Evolutionary conservation across 495 filamentous ascomycete genomes (phyloP), one percentile per base, ranked within the genome.

Genomic region (Diplogelasinospora grovesii): DNA sequence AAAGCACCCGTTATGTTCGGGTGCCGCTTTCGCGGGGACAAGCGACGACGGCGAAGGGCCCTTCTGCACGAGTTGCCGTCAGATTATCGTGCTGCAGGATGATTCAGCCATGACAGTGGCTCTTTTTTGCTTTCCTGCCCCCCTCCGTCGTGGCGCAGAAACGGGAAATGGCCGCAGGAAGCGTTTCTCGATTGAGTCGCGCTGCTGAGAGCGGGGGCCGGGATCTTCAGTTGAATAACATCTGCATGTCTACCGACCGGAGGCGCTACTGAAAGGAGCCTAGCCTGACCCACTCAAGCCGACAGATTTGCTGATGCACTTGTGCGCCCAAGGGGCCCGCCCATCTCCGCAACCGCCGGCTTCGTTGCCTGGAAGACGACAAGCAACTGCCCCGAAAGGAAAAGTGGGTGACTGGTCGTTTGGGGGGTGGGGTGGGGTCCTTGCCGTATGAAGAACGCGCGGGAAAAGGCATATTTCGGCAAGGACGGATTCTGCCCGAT

Each of bases 211-310:
- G 60, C 46, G 60, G 54, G 49, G 60, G 46, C 47, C 47, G 44
- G 46, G 60, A 66, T 64, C 60, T 51, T 61, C 52, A 47, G 56
- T 54, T 42, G 23, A 59, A 59, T 55, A 53, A 58, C 53, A n/a
- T n/a, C n/a, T n/a, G n/a, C n/a, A n/a, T n/a, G 57, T 43, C 49
- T 60, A 45, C 46, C 43, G 51, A 45, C 52, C 64, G 64, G 64
- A 54, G 54, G 26, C 43, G 48, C 48, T 61, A 51, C 62, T 62
- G 22, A 52, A 71, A 62, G 37, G 28, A 56, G 59, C 35, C 50
- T 63, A 63, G 57, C 44, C 37, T 48, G 24, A 29, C 40, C 39
- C 39, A 46, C 39, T 41, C 25, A 22, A 45, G 42, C 49, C 55
- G 49, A 59, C 41, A 50, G 50, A 56, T 51, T 18, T 33, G 30